Conservation (phyloP, 768 basidiomycete species). For the Leccinum aurantiacum region DNA sequence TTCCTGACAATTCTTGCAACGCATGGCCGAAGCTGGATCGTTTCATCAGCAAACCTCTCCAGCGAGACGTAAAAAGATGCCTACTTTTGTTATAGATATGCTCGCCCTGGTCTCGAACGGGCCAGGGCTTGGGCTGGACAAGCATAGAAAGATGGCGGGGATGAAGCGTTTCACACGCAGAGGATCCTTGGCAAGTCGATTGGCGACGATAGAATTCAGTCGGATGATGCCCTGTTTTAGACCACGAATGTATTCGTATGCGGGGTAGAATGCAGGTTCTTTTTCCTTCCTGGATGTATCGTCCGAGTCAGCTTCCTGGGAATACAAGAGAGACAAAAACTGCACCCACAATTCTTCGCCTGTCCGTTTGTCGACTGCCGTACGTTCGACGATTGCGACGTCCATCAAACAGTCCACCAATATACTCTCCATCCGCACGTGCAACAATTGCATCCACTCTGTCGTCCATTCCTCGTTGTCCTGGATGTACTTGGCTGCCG, state of each 20-base stretch:
- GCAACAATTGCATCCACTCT: slow-evolving; percentile 76
- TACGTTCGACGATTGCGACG: slow-evolving; percentile 73
- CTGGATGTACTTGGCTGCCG: slow-evolving; percentile 61
- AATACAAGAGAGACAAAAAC: not conserved
- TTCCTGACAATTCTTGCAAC: slow-evolving; percentile 74
- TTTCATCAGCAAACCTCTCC: slow-evolving; percentile 1
- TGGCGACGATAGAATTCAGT: slow-evolving; percentile 76
- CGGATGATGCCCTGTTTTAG: slow-evolving; percentile 91
- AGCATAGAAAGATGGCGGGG: slow-evolving; percentile 97
- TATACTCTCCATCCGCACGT: slow-evolving; percentile 78
- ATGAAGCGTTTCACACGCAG: slow-evolving; percentile 67
- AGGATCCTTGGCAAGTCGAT: slow-evolving; percentile 73
- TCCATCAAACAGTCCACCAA: slow-evolving; percentile 85
- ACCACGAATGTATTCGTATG: slow-evolving; percentile 92
- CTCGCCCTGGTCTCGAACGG: slow-evolving; percentile 71
- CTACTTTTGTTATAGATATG: slow-evolving; percentile 78
- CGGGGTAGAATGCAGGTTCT: slow-evolving; percentile 89
- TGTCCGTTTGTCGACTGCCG: slow-evolving; percentile 54
- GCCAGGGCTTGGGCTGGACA: slow-evolving; percentile 86
- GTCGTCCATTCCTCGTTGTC: slow-evolving; percentile 64
- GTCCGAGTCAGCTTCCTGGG: slow-evolving; percentile 6
- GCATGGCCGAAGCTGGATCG: slow-evolving; percentile 69
- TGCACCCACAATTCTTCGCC: slow-evolving; percentile 58
- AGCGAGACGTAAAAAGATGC: slow-evolving; percentile 22
- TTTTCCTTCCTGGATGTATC: slow-evolving; percentile 54